Conservation (phyloP, 2,329 filamentous ascomycete genomes). For the Aspergillus quadrilineatus region DNA sequence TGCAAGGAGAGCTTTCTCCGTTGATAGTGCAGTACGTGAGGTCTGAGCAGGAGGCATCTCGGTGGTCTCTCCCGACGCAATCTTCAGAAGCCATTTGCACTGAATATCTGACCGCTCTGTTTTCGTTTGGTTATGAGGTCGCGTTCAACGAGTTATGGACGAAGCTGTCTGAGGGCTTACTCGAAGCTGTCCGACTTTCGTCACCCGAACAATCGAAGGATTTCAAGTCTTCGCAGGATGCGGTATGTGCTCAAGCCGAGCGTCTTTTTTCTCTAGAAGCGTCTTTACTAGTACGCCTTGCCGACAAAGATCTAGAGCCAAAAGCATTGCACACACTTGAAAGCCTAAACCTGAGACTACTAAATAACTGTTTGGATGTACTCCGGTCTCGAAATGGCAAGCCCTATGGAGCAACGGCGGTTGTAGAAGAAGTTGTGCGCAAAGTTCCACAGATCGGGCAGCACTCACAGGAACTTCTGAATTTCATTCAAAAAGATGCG, state of each 20-base stretch:
- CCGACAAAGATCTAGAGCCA: conserved; percentile 25
- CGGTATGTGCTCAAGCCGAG: conserved; percentile 63
- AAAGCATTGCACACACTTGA: conserved; percentile 36
- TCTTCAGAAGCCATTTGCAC: conserved; percentile 40
- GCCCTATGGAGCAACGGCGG: conserved; percentile 63
- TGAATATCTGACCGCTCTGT: conserved; percentile 40
- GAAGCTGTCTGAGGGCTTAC: conserved; percentile 60
- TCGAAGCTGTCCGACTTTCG: conserved; percentile 68
- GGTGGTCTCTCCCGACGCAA: conserved; percentile 52
- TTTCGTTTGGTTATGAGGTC: conserved; percentile 44
- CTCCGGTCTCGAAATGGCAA: conserved; percentile 60
- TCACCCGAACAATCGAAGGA: conserved; percentile 80
- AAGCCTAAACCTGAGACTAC: conserved; percentile 38
- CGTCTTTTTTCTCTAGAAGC: conserved; percentile 65
- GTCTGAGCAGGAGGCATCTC: conserved; percentile 44
- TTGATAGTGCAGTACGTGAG: conserved; percentile 55
- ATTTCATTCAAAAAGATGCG: conserved; percentile 58
- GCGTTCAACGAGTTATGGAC: conserved; percentile 62
- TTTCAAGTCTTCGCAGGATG: conserved; percentile 69
- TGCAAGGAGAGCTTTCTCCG: conserved; percentile 52
- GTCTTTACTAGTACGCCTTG: conserved; percentile 34
- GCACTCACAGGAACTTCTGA: conserved; percentile 44
- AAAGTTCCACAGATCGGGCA: conserved; percentile 44
- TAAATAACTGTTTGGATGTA: conserved; percentile 51
- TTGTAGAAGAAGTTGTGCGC: conserved; percentile 55